Evolutionary conservation across 306 rosid genomes (phyloP).

Genomic region (Clitoria ternatea): DNA sequence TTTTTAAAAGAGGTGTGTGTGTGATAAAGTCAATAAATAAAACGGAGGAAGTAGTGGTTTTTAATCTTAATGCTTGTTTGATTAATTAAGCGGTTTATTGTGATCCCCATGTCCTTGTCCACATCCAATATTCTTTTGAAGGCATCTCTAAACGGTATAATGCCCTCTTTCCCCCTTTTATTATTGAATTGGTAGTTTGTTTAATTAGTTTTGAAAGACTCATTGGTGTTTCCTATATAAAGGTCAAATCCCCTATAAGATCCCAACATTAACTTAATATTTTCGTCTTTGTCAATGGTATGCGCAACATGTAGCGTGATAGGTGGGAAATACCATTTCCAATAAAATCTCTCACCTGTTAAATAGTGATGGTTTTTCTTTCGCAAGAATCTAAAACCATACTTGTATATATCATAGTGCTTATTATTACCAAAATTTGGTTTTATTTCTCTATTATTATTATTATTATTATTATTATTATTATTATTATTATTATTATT

Average conservation of each 20-base stretch:
- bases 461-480: too few relatives aligned
- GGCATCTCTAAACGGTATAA: conserved; percentile 59
- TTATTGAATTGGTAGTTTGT: background rate
- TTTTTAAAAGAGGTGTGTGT: too few relatives aligned
- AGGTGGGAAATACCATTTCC: background rate
- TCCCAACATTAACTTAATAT: background rate
- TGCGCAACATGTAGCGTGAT: background rate
- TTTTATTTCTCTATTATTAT: background rate
- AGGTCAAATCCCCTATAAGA: background rate
- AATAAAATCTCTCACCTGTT: background rate
- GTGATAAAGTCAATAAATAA: too few relatives aligned
- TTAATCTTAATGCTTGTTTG: conserved; percentile 26
- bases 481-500: too few relatives aligned
- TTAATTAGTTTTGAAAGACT: background rate
- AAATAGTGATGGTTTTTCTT: background rate
- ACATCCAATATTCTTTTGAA: conserved; percentile 29
- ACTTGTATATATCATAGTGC: background rate
- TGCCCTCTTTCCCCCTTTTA: conserved; percentile 16
- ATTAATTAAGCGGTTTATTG: conserved; percentile 21
- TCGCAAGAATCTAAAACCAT: background rate
- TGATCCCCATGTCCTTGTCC: conserved; percentile 46
- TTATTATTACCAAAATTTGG: background rate
- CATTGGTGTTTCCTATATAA: conserved; percentile 21
- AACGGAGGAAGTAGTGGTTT: too few relatives aligned
- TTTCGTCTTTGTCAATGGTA: background rate